Evolutionary conservation across 1,284 basidiomycete species (phyloP).

Genomic region (Ganoderma lingzhi): DNA sequence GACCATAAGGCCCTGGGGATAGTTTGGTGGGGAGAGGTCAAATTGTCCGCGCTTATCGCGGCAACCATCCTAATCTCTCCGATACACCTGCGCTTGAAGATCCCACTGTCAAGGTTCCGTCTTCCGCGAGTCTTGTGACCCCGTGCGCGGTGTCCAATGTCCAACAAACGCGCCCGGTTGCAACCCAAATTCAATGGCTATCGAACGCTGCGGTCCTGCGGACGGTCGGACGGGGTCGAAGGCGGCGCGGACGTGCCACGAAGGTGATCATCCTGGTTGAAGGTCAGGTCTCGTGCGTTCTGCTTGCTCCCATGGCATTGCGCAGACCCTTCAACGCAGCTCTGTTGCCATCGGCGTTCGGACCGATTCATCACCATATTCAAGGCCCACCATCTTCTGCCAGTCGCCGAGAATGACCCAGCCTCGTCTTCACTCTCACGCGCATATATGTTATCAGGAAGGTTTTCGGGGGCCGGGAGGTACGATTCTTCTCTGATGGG

Average conservation of each 20-base stretch:
- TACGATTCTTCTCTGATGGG: not conserved
- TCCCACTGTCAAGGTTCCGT: slow-evolving; percentile 1
- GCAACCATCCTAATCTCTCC: not conserved
- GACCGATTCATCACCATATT: not conserved
- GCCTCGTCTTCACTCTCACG: not conserved
- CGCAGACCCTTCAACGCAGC: not conserved
- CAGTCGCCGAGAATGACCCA: not conserved
- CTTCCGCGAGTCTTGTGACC: slow-evolving; percentile 1
- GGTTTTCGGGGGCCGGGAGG: not conserved
- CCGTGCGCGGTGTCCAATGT: not conserved
- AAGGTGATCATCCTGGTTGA: slow-evolving; percentile 2
- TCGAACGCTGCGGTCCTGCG: slow-evolving; percentile 4
- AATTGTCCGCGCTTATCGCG: not conserved
- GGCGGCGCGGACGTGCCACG: not conserved
- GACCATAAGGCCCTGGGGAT: too few relatives aligned
- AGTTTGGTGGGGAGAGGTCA: too few relatives aligned
- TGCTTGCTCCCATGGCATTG: not conserved
- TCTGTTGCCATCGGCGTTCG: not conserved
- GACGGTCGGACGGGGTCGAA: not conserved
- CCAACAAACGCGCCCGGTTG: not conserved
- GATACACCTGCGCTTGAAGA: not conserved
- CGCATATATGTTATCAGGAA: not conserved
- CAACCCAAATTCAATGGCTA: not conserved
- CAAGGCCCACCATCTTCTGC: not conserved
- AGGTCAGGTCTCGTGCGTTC: slow-evolving; percentile 1